Conservation (phyloP, 2,329 filamentous ascomycete species). For the Tolypocladium guangdongense region DNA sequence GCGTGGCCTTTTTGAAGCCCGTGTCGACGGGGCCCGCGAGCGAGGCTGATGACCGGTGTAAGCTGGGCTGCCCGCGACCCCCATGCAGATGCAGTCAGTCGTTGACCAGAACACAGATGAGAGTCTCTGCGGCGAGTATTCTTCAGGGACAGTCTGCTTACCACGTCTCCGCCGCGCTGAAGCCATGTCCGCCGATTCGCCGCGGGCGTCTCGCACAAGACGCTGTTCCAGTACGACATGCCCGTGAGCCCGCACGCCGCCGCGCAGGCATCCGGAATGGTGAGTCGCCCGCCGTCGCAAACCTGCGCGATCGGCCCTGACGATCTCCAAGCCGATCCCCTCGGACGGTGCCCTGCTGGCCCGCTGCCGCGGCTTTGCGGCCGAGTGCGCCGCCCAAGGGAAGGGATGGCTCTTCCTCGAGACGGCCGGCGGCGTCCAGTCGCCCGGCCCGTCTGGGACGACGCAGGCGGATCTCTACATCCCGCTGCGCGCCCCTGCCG, state of each 20-base stretch:
- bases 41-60: conserved; percentile 62
- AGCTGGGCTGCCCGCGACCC: conserved; percentile 1
- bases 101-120: not conserved
- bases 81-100: not conserved
- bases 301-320: not conserved
- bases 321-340: conserved; percentile 28
- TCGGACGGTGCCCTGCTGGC: conserved; percentile 40
- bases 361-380: conserved; percentile 25
- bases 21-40: conserved; percentile 63
- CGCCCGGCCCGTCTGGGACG: conserved; percentile 63
- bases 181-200: conserved; percentile 56
- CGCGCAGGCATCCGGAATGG: conserved; percentile 36
- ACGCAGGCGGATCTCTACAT: conserved; percentile 71
- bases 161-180: not conserved
- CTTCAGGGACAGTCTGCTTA: not conserved
- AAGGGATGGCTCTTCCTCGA: conserved; percentile 60
- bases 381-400: conserved; percentile 27
- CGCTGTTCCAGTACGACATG: conserved; percentile 61
- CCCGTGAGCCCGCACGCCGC: conserved; percentile 72
- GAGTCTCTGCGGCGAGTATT: no score
- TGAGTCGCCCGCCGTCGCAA: conserved; percentile 12
- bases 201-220: conserved; percentile 33
- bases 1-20: conserved; percentile 63
- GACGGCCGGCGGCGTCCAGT: conserved; percentile 74
- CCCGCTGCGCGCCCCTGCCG: conserved; percentile 58